These are phyloP conservation scores for Mycena sp. DNA, from an alignment of 1,284 basidiomycete genomes.

Conservation along the genomic window DNA sequence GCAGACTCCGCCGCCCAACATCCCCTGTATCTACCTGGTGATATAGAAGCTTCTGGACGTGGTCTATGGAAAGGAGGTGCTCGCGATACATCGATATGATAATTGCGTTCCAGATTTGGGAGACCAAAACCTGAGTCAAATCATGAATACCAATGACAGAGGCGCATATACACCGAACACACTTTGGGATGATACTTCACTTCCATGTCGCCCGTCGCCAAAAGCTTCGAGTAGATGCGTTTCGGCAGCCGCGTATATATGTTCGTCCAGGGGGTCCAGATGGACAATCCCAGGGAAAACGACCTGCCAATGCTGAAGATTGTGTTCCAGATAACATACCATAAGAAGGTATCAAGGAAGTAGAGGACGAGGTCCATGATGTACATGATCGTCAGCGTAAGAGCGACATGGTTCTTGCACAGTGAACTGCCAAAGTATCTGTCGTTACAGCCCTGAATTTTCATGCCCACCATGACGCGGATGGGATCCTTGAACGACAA, in stretches of 20 bases:
- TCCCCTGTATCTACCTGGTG: conserved; percentile 92
- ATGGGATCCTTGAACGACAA: conserved; percentile 92
- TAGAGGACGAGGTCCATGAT: conserved; percentile 94
- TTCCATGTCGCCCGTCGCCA: conserved; percentile 93
- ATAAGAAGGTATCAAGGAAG: conserved; percentile 98
- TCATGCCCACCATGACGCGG: conserved; percentile 92
- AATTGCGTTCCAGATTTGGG: conserved; percentile 98
- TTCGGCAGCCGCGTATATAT: conserved; percentile 94
- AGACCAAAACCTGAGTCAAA: conserved; percentile 81
- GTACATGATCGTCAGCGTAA: conserved; percentile 95
- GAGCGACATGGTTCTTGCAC: conserved; percentile 90
- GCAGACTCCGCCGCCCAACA: conserved; percentile 87
- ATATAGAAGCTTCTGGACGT: conserved; percentile 94
- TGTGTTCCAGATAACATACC: conserved; percentile 98
- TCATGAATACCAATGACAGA: neutral
- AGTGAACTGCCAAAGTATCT: conserved; percentile 83
- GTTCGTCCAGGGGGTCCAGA: conserved; percentile 98
- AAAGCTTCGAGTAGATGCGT: conserved; percentile 92
- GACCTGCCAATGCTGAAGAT: conserved; percentile 91
- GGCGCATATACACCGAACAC: conserved; percentile 28
- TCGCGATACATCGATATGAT: conserved; percentile 99
- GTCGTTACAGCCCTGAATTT: conserved; percentile 87
- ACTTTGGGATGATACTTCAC: conserved; percentile 98
- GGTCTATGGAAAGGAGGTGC: conserved; percentile 94
- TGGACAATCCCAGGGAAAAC: conserved; percentile 91